Percentiles rank a stretch among this genome's conserved stretches.
phyloP scores from a whole-genome alignment of 495 filamentous ascomycete species.

The Xylaria sp. region DNA sequence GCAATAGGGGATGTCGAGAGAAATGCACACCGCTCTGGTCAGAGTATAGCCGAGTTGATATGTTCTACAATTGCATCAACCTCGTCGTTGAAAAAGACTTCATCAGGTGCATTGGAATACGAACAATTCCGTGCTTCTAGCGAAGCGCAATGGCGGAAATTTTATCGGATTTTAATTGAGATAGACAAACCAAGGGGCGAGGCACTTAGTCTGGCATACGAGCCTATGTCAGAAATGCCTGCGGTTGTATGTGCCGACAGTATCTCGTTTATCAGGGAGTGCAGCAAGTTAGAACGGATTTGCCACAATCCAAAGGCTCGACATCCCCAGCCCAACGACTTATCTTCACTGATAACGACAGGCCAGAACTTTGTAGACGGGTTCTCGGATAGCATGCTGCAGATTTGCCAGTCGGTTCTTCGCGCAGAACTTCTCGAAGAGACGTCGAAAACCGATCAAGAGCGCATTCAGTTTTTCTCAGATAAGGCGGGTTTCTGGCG shows the following conservation, averaged over 20 bases:
- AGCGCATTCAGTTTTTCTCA: conserved; percentile 74
- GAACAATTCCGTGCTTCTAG: conserved; percentile 71
- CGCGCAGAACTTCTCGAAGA: conserved; percentile 74
- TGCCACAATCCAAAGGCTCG: conserved; percentile 59
- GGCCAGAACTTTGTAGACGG: conserved; percentile 64
- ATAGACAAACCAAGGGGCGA: conserved; percentile 86
- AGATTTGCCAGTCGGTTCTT: conserved; percentile 65
- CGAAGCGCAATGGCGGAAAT: conserved; percentile 86
- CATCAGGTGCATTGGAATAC: conserved; percentile 73
- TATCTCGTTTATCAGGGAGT: conserved; percentile 77
- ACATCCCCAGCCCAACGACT: conserved; percentile 43
- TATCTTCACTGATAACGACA: conserved; percentile 61
- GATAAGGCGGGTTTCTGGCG: conserved; percentile 73
- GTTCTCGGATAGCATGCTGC: conserved; percentile 68
- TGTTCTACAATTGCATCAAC: conserved; percentile 72
- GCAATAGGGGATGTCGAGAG: conserved; percentile 56
- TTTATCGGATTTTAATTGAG: conserved; percentile 83
- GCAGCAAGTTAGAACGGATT: conserved; percentile 76
- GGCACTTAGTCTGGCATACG: conserved; percentile 75
- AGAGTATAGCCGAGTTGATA: conserved; percentile 68
- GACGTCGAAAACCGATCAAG: conserved; percentile 66
- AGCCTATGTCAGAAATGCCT: conserved; percentile 71
- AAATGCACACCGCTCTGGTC: conserved; percentile 48
- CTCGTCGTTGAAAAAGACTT: conserved; percentile 63
- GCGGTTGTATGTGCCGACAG: conserved; percentile 84